Base-by-base conservation (phyloP, 2,329 filamentous ascomycete species). In the Xylariaceae sp. region DNA sequence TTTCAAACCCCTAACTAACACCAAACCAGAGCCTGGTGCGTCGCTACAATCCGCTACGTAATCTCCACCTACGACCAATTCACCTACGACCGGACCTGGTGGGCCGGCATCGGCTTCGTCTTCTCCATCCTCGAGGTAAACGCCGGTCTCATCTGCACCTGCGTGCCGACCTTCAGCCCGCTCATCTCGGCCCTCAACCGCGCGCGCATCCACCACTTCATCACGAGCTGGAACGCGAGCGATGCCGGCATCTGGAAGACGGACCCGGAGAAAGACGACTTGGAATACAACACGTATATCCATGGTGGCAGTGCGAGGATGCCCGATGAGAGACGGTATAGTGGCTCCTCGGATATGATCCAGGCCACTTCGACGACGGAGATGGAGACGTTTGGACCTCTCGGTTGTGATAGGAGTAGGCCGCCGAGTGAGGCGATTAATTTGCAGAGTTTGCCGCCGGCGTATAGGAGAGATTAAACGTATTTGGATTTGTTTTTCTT, bases 121-220 rank as follows among this genome's bases (percentile, higher is more conserved):
- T 69, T 71, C 45, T 70, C 68, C 1, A 70, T 71, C 9, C 62
- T 71, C 50, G 69, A 71, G 41, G 66, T 71, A 1, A 70, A 71
- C 54, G 69, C 68, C 2, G 69, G 69, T 7, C 47, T 71, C 9
- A 71, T 71, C 9, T 71, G 69, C 53, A 66, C 66, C 47, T 71
- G 69, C 58, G 65, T 66, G 4, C 68, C 68, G 18, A 70, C 68
- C 1, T 67, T 69, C 49, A 66, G 62, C 9, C 69, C 68, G 7
- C 61, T 71, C 44, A 61, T 66, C 39, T 66, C 66, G 49, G 51
- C 50, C 41, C 62, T 66, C 15, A 58, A 61, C 3, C 47, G 59
- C 11, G 55, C 23, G 1, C 63, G 60, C 10, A 59, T 64, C 47
- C 56, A 51, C 7, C 60, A 52, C 13, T 67, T 64, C 58, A 51